Evolutionary conservation across 129 eudicot genomes (phyloP).

Genomic region (Solidago caesia): DNA sequence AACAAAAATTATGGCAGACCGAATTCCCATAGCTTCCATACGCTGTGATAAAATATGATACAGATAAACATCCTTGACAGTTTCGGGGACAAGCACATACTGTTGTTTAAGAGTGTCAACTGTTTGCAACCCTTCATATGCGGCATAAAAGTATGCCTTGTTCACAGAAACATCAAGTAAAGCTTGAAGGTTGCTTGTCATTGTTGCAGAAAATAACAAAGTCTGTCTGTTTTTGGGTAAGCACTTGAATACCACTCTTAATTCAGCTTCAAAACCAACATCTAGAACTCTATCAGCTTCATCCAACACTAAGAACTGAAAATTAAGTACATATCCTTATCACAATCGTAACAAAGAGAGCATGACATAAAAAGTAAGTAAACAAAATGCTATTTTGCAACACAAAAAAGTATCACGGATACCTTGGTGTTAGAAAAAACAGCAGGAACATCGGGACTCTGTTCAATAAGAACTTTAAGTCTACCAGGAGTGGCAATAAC

Average conservation of each 20-base stretch:
- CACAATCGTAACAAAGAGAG: too few relatives aligned
- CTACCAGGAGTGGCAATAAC: slow-evolving; percentile 91
- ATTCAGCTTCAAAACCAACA: slow-evolving; percentile 76
- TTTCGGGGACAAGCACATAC: slow-evolving; percentile 63
- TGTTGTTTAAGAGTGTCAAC: slow-evolving; percentile 88
- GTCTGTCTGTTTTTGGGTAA: slow-evolving; percentile 80
- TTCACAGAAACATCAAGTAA: slow-evolving; percentile 80
- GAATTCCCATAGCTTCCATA: slow-evolving; percentile 71
- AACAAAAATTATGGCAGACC: slow-evolving; percentile 86
- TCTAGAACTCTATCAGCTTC: slow-evolving; percentile 93
- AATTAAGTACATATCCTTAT: background rate
- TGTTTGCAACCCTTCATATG: slow-evolving; percentile 80
- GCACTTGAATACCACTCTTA: slow-evolving; percentile 65
- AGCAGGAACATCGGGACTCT: slow-evolving; percentile 71
- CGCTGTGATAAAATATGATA: slow-evolving; percentile 49
- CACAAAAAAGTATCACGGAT: background rate
- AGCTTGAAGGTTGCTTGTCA: slow-evolving; percentile 69
- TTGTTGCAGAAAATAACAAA: slow-evolving; percentile 84
- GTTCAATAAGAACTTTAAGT: slow-evolving; percentile 66
- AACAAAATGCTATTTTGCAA: background rate
- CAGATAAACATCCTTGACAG: slow-evolving; percentile 81
- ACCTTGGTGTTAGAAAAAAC: slow-evolving; percentile 81
- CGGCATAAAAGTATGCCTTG: slow-evolving; percentile 57
- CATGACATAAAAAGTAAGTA: background rate
- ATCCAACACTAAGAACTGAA: slow-evolving; percentile 83